These are phyloP conservation scores for Zea luxurians DNA, from an alignment of 176 grass and related monocot genomes.

Conservation along the genomic window DNA sequence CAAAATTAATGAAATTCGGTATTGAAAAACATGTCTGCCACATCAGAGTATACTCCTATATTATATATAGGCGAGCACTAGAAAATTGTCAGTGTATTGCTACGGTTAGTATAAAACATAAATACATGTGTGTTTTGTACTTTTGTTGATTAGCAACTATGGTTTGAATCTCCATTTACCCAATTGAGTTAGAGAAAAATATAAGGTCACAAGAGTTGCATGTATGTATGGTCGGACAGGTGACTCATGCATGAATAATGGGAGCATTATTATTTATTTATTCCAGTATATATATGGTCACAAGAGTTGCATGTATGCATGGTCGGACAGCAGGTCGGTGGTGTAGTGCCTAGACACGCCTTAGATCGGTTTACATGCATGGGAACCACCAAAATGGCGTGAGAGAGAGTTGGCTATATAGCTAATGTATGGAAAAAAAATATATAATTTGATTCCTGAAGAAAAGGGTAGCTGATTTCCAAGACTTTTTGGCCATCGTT, in stretches of 20 bases:
- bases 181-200: too few species aligned
- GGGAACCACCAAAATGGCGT: conserved; percentile 31
- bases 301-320: conserved; percentile 35
- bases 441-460: neutral
- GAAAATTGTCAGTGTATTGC: too few species aligned
- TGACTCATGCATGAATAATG: neutral
- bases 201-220: too few species aligned
- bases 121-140: too few species aligned
- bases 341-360: conserved; percentile 32
- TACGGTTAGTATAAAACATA: too few species aligned
- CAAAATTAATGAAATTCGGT: too few species aligned
- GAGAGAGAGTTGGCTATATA: neutral
- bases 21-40: too few species aligned
- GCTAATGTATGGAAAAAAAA: neutral
- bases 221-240: too few species aligned
- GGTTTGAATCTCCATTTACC: too few species aligned
- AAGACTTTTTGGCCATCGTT: conserved; percentile 14
- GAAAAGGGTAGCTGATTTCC: conserved; percentile 24
- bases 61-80: too few species aligned
- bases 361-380: neutral
- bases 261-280: neutral
- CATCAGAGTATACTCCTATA: too few species aligned
- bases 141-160: too few species aligned
- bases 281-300: neutral
- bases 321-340: neutral